Evolutionary conservation across 305 asterid genomes (phyloP).

Genomic region (Solanum aculeatissimum): DNA sequence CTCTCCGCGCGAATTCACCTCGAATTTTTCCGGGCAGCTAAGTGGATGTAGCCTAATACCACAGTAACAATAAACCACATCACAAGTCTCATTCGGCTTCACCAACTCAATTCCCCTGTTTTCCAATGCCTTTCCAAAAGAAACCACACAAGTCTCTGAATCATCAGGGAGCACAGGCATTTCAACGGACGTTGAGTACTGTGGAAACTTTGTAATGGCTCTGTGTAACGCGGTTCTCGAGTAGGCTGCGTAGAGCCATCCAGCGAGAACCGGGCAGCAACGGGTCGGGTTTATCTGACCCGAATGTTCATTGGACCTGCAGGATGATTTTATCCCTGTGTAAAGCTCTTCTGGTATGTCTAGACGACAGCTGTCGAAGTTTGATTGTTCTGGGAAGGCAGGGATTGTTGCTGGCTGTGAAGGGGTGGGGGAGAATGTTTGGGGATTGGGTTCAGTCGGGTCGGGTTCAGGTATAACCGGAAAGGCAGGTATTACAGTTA

Average conservation of each 20-base stretch:
- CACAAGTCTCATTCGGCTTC: conserved; percentile 71
- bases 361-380: conserved; percentile 44
- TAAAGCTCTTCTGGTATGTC: conserved; percentile 66
- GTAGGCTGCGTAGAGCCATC: conserved; percentile 87
- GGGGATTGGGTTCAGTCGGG: conserved; percentile 18
- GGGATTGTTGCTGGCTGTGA: conserved; percentile 69
- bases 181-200: conserved; percentile 27
- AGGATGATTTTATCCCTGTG: conserved; percentile 54
- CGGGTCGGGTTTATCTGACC: conserved; percentile 50
- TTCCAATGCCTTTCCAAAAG: conserved; percentile 59
- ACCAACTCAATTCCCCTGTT: conserved; percentile 41
- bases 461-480: conserved; percentile 35
- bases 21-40: conserved; percentile 63
- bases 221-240: conserved; percentile 41
- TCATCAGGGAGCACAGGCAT: conserved; percentile 89
- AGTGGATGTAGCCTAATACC: conserved; percentile 76
- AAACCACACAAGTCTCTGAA: conserved; percentile 73
- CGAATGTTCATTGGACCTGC: conserved; percentile 32
- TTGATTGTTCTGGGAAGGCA: conserved; percentile 84
- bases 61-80: conserved; percentile 71
- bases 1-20: conserved; percentile 33
- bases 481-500: conserved; percentile 19
- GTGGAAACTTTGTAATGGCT: conserved; percentile 14
- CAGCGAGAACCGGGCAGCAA: conserved; percentile 88
- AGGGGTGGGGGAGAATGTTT: conserved; percentile 20